phyloP scores from a whole-genome alignment of 345 rosid genomes.

The Eucalyptus rudis region DNA sequence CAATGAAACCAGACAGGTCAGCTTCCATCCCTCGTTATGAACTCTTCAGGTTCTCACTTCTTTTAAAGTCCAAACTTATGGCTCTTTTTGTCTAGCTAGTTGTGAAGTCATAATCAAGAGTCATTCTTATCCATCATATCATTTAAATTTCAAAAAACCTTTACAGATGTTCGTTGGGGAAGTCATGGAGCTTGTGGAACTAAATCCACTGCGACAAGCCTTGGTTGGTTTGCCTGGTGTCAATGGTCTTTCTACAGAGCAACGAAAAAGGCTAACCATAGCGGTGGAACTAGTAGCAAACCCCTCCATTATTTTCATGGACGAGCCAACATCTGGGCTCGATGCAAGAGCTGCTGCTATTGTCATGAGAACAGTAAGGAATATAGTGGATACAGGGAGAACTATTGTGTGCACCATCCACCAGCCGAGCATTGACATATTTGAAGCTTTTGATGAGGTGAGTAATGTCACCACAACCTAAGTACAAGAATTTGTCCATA shows the following conservation, averaged over 20 bases:
- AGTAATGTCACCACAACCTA: not conserved
- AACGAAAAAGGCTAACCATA: constrained; percentile 81
- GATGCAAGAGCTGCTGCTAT: constrained; percentile 97
- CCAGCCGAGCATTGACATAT: constrained; percentile 90
- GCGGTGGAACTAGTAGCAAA: constrained; percentile 98
- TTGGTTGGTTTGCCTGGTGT: constrained; percentile 87
- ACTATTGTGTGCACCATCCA: constrained; percentile 93
- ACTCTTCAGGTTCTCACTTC: not conserved
- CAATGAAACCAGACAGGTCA: constrained; percentile 23
- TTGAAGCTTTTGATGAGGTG: constrained; percentile 95
- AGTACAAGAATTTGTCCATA: not conserved
- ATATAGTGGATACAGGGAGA: constrained; percentile 88
- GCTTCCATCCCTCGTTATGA: not conserved
- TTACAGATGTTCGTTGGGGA: constrained; percentile 72
- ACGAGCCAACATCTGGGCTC: constrained; percentile 92
- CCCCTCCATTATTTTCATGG: constrained; percentile 93
- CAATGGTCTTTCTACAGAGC: constrained; percentile 78
- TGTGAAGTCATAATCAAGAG: not conserved
- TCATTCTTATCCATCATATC: not conserved
- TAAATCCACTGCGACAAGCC: constrained; percentile 40
- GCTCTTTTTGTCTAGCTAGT: not conserved
- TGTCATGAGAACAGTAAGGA: constrained; percentile 86
- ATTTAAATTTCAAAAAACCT: not conserved
- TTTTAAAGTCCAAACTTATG: not conserved
- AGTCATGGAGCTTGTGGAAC: constrained; percentile 89